These are phyloP conservation scores for Starmerella vitae DNA, from an alignment of 805 yeast genomes.

Conservation along the genomic window DNA sequence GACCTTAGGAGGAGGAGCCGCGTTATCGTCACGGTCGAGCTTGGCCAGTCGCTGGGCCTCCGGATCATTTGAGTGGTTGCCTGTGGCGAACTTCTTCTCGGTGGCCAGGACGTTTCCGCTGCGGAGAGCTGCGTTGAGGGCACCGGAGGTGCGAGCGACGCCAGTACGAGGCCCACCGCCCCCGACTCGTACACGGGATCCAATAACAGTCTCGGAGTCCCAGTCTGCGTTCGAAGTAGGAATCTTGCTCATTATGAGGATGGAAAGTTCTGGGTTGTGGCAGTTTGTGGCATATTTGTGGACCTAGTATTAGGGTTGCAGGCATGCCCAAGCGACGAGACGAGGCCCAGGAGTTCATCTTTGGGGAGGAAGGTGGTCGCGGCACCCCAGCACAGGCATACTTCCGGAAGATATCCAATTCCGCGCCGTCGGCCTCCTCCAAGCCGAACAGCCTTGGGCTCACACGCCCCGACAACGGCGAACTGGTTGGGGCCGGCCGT, in stretches of 20 bases:
- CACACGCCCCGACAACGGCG: conserved; percentile 24
- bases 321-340: conserved; percentile 9
- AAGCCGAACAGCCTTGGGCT: conserved; percentile 7
- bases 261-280: neutral
- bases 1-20: conserved; percentile 81
- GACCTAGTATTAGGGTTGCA: neutral
- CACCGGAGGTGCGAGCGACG: conserved; percentile 66
- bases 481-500: conserved; percentile 41
- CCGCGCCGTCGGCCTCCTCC: conserved; percentile 11
- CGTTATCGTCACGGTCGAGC: conserved; percentile 86
- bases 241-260: conserved; percentile 17
- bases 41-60: conserved; percentile 94
- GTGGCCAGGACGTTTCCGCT: conserved; percentile 76
- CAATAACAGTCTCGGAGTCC: conserved; percentile 84
- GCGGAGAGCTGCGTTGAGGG: conserved; percentile 89
- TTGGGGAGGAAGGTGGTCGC: conserved; percentile 55
- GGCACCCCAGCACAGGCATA: conserved; percentile 46
- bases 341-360: conserved; percentile 39
- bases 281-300: no score
- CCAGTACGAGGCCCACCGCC: conserved; percentile 68
- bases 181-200: conserved; percentile 77
- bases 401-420: conserved; percentile 29
- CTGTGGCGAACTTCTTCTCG: conserved; percentile 76
- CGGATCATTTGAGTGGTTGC: conserved; percentile 48
- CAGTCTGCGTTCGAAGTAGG: conserved; percentile 43